A percentile compares a stretch with the other conserved stretches of the same genome.
Evolutionary conservation across 345 rosid species (phyloP).

Genomic region (Eucalyptus coolabah): DNA sequence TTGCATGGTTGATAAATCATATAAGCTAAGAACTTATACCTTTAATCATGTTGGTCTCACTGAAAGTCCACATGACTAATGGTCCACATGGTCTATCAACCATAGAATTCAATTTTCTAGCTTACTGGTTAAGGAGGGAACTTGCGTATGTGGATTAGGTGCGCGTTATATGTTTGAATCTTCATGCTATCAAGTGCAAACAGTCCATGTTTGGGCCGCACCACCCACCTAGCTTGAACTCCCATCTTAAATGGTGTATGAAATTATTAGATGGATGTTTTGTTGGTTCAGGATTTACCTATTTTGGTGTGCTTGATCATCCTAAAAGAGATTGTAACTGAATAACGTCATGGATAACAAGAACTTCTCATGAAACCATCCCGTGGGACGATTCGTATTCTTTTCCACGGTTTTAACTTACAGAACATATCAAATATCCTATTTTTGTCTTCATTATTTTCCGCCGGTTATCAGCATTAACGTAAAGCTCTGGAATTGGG

Average conservation of each 20-base stretch:
- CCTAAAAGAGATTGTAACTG: neutral
- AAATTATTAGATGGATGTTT: too few species aligned
- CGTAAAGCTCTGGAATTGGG: too few species aligned
- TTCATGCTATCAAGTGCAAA: neutral
- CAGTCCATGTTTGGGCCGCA: neutral
- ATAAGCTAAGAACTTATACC: neutral
- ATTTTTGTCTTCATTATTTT: too few species aligned
- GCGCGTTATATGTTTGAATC: neutral
- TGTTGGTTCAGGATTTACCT: neutral
- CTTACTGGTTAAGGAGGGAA: neutral
- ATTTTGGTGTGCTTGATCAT: neutral
- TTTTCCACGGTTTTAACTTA: too few species aligned
- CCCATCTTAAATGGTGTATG: neutral
- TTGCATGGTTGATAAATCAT: neutral
- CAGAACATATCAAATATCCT: too few species aligned
- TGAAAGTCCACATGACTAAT: neutral
- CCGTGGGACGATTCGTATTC: too few species aligned
- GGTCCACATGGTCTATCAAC: neutral
- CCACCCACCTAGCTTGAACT: neutral
- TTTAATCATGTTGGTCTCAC: neutral
- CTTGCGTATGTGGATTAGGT: neutral
- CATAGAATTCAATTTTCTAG: neutral
- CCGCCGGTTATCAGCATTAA: too few species aligned
- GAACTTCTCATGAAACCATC: neutral
- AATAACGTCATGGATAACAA: neutral